These are phyloP conservation scores for Fusarium papillatum DNA, from an alignment of 2,329 filamentous ascomycete species.

Conservation along the genomic window DNA sequence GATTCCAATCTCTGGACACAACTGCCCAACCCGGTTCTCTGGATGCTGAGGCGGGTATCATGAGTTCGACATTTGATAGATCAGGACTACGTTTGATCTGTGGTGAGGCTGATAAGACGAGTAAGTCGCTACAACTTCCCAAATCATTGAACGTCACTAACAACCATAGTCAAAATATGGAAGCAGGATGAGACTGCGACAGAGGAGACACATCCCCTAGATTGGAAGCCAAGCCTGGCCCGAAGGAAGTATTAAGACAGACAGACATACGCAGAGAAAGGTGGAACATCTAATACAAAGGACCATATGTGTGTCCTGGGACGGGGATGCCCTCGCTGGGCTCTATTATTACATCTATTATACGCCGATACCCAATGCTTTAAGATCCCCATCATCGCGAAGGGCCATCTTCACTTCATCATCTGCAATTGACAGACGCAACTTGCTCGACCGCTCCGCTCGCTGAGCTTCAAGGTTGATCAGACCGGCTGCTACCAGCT, in stretches of 20 bases:
- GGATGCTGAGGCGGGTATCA: conserved; percentile 94
- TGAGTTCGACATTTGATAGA: conserved; percentile 92
- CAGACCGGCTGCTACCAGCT: conserved; percentile 89
- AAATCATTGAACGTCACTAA: conserved; percentile 40
- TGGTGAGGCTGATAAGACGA: conserved; percentile 97
- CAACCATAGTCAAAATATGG: conserved; percentile 86
- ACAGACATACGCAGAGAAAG: conserved; percentile 2
- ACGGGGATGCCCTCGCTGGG: conserved; percentile 7
- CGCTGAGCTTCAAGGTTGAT: conserved; percentile 85
- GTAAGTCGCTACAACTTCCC: conserved; percentile 54
- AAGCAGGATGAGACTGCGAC: conserved; percentile 93
- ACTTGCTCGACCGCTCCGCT: conserved; percentile 88
- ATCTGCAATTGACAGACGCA: conserved; percentile 87
- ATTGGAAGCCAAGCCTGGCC: conserved; percentile 89
- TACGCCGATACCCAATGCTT: conserved; percentile 76
- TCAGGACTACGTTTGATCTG: conserved; percentile 92
- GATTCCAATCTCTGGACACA: conserved; percentile 91
- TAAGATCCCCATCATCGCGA: conserved; percentile 89
- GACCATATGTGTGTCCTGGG: conserved; percentile 20
- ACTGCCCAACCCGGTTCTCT: conserved; percentile 94
- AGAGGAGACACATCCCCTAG: conserved; percentile 89
- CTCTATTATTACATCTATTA: conserved; percentile 46
- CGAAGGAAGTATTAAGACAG: conserved; percentile 77
- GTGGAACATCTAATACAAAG: conserved; percentile 13
- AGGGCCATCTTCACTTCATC: conserved; percentile 93